Conservation (phyloP, 306 rosid species). For the Ziziphus jujuba region DNA sequence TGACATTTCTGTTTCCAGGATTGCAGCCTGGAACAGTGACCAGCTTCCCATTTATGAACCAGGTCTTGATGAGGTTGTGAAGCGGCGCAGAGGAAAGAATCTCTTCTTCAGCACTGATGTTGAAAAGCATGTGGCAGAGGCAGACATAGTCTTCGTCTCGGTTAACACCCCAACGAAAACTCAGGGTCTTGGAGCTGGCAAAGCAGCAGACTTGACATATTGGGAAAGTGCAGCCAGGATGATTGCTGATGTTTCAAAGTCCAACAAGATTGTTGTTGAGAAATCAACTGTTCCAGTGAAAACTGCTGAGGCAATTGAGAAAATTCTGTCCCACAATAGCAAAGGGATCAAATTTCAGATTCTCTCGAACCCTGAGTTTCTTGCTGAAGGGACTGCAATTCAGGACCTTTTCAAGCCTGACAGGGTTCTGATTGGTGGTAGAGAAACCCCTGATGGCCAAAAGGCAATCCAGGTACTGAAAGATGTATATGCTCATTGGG, state of each 20-base stretch:
- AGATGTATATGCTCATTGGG: conserved; percentile 68
- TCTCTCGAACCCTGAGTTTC: conserved; percentile 82
- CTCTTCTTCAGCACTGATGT: conserved; percentile 74
- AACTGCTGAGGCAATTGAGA: conserved; percentile 80
- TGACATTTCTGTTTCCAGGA: conserved; percentile 67
- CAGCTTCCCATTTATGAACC: conserved; percentile 81
- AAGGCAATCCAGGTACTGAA: conserved; percentile 59
- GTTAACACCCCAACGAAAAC: conserved; percentile 82
- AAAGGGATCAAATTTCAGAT: conserved; percentile 61
- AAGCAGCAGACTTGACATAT: conserved; percentile 78
- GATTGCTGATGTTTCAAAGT: conserved; percentile 66
- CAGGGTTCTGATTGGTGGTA: conserved; percentile 77
- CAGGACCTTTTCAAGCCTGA: conserved; percentile 70
- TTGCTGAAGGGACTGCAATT: conserved; percentile 83
- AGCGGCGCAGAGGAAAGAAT: conserved; percentile 74
- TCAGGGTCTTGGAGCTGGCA: conserved; percentile 76
- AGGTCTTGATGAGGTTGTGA: conserved; percentile 68
- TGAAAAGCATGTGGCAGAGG: conserved; percentile 65
- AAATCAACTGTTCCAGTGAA: conserved; percentile 85
- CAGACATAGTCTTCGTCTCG: conserved; percentile 73
- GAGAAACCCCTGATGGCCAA: conserved; percentile 53
- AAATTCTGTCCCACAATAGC: conserved; percentile 57
- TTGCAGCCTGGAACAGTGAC: conserved; percentile 78
- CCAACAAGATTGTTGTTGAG: conserved; percentile 78
- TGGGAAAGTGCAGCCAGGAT: conserved; percentile 89